Evolutionary conservation across 441 rosid genomes (phyloP), one percentile per base, ranked within the genome.

Genomic region (Francoa sonchifolia): DNA sequence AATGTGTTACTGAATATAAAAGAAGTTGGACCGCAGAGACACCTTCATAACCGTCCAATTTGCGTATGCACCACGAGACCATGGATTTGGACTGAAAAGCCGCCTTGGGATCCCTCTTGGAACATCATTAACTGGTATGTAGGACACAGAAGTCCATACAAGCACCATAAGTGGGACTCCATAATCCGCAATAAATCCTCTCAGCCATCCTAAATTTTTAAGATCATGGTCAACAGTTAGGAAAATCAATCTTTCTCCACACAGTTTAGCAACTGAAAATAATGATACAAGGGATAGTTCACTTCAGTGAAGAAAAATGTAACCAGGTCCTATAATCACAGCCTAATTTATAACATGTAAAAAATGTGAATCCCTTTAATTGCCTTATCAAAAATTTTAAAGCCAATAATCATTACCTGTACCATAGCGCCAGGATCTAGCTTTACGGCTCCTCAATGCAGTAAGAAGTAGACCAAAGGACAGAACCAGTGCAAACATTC

Each of bases 11-110:
- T 5, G 10, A 7, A 26, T 57, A 19, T 40, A 16, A n/a, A 30
- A 42, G 21, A 55, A 44, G 11, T 22, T 52, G 32, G 41, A 28
- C 26, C 23, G 45, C n/a, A 16, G 38, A 40, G 35, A 50, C 33
- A 76, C 90, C 85, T 77, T 74, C 62, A 80, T 44, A 35, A 80
- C 85, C 8, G 86, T 74, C 90, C 90, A 80, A 57, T 80, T 80
- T 42, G 82, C 58, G 48, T 74, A 72, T 48, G 90, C 90, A 58
- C 82, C 90, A 33, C 69, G 66, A 57, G 90, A 80, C 86, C 90
- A 80, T 53, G 90, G 90, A 59, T 77, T 77, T 44, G 90, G 90
- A 58, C 90, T 80, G 66, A 59, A 69, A 49, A 80, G 86, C 35
- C 90, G 76, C 66, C 82, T 67, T 23, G 90, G 90, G 32, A 80